phyloP scores from a whole-genome alignment of 169 alveolate genomes.

The Eimeria sp. region DNA sequence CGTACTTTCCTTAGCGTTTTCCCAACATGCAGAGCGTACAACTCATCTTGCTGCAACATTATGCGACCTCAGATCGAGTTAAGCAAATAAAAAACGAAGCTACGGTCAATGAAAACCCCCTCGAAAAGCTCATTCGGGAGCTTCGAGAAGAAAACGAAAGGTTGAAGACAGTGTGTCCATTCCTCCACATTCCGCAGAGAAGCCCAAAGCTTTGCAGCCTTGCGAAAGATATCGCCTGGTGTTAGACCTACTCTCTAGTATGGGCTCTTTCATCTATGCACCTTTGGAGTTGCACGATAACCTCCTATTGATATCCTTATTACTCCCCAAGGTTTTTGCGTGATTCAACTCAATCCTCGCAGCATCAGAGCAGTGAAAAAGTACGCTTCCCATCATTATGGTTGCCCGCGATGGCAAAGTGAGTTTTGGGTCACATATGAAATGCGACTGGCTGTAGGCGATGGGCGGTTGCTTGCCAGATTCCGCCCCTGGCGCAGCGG shows the following conservation, averaged over 20 bases:
- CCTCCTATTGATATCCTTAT: not conserved
- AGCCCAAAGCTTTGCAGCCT: not conserved
- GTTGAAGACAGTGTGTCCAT: constrained; percentile 53
- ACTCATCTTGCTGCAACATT: not conserved
- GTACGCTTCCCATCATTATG: not conserved
- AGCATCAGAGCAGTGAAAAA: not conserved
- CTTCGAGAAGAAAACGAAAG: constrained; percentile 87
- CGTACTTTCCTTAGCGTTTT: not conserved
- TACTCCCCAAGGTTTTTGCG: not conserved
- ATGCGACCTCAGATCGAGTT: constrained; percentile 87
- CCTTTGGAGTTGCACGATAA: not conserved
- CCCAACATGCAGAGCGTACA: not conserved
- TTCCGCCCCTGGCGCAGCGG: constrained; percentile 85
- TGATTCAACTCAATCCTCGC: not conserved
- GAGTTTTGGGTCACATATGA: not conserved
- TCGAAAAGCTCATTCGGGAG: constrained; percentile 93
- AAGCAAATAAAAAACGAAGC: constrained; percentile 94
- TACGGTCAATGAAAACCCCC: constrained; percentile 91
- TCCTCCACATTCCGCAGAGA: not conserved
- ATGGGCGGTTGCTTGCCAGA: constrained; percentile 51
- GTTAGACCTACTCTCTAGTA: not conserved
- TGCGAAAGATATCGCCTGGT: not conserved
- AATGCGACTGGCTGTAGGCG: constrained; percentile 43
- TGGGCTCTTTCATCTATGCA: not conserved
- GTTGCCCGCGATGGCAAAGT: not conserved